Conservation (phyloP, 2,329 filamentous ascomycete species). For the Chrysoporthe puriensis region DNA sequence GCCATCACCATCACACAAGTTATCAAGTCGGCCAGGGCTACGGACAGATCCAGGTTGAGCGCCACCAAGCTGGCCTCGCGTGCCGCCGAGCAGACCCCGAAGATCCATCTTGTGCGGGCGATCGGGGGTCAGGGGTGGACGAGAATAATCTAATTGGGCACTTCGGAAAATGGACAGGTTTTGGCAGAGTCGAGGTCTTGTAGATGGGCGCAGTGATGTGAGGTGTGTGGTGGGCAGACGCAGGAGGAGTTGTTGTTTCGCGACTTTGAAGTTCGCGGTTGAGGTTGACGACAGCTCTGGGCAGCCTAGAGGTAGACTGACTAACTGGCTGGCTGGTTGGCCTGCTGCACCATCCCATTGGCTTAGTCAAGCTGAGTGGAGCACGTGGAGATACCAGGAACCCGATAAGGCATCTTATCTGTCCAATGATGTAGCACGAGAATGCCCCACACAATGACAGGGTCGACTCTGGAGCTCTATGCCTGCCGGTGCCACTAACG, state of each 20-base stretch:
- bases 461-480: background rate
- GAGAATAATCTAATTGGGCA: conserved; percentile 28
- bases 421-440: background rate
- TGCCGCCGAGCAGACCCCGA: conserved; percentile 78
- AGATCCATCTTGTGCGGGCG: conserved; percentile 72
- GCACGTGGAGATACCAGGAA: too few relatives aligned
- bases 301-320: conserved; percentile 35
- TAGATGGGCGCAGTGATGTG: too few relatives aligned
- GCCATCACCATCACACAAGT: background rate
- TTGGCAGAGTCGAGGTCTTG: background rate
- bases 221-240: background rate
- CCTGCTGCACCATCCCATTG: background rate
- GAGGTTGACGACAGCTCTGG: conserved; percentile 39
- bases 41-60: conserved; percentile 65
- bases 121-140: conserved; percentile 23
- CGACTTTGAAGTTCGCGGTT: conserved; percentile 31
- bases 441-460: background rate
- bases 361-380: background rate
- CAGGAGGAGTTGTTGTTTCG: background rate
- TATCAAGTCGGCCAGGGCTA: conserved; percentile 26
- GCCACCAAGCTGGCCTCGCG: conserved; percentile 70
- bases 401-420: background rate
- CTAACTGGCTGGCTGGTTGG: background rate
- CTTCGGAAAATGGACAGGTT: too few relatives aligned
- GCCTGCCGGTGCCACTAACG: too few relatives aligned